Percentiles rank a stretch among this genome's conserved stretches.
These are phyloP conservation scores for Xylaria sp. DNA, from an alignment of 2,329 filamentous ascomycete genomes.

Conservation along the genomic window DNA sequence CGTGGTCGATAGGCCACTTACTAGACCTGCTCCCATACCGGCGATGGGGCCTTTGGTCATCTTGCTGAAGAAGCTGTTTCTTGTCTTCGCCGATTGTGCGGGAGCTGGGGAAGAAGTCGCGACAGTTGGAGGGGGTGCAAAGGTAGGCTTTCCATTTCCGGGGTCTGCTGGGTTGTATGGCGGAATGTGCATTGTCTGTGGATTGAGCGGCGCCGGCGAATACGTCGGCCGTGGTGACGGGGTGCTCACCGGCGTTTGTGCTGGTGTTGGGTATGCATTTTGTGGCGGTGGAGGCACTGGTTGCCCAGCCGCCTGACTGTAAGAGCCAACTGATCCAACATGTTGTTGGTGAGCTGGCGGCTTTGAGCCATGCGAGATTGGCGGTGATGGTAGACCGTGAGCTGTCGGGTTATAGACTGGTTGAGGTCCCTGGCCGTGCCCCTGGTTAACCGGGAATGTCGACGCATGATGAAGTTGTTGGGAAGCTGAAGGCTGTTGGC, in stretches of 20 bases:
- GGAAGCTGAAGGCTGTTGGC: slow-evolving; percentile 15
- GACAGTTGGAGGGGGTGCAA: slow-evolving; percentile 26
- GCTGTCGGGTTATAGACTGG: slow-evolving; percentile 19
- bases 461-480: slow-evolving; percentile 20
- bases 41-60: slow-evolving; percentile 30
- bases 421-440: not conserved
- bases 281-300: not conserved
- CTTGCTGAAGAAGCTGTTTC: slow-evolving; percentile 34
- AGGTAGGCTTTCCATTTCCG: slow-evolving; percentile 20
- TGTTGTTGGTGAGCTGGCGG: slow-evolving; percentile 18
- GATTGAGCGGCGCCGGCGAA: slow-evolving; percentile 3
- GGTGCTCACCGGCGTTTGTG: slow-evolving; percentile 31
- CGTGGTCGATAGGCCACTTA: slow-evolving; percentile 25
- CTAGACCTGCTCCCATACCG: slow-evolving; percentile 27
- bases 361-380: slow-evolving; percentile 16
- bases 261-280: slow-evolving; percentile 30
- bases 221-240: slow-evolving; percentile 23
- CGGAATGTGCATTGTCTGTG: slow-evolving; percentile 21
- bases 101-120: slow-evolving; percentile 5
- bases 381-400: slow-evolving; percentile 29
- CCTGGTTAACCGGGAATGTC: not conserved
- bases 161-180: slow-evolving; percentile 31
- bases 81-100: slow-evolving; percentile 24
- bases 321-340: slow-evolving; percentile 14
- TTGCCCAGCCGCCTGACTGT: slow-evolving; percentile 13